Percentiles rank a stretch among this genome's conserved stretches.
Evolutionary conservation across 1,284 basidiomycete genomes (phyloP).

Genomic region (Exobasidium cylindrosporum): DNA sequence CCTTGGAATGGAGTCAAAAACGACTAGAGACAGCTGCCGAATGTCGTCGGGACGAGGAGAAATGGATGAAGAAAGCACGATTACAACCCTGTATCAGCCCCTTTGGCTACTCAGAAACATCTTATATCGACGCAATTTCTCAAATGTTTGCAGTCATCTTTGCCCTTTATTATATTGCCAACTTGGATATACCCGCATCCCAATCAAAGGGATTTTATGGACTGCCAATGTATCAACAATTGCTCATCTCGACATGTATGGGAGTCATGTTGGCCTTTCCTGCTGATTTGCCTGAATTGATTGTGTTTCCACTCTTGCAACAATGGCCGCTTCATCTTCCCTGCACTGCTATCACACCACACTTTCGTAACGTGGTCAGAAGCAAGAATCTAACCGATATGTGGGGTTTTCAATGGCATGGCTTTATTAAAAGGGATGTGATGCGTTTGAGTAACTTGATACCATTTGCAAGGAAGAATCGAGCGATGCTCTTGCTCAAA

Average conservation of each 20-base stretch:
- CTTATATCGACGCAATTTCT: neutral
- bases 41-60: neutral
- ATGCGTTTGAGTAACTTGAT: neutral
- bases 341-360: slow-evolving; percentile 1
- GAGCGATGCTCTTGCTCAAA: neutral
- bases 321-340: neutral
- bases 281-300: neutral
- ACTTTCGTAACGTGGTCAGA: neutral
- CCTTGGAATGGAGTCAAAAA: neutral
- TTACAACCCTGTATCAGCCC: neutral
- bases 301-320: neutral
- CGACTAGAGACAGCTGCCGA: neutral
- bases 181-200: neutral
- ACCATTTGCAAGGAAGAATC: neutral
- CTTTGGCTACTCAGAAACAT: neutral
- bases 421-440: neutral
- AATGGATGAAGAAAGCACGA: neutral
- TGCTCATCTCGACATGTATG: neutral
- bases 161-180: neutral
- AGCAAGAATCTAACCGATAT: neutral
- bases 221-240: neutral
- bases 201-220: neutral
- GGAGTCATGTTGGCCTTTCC: neutral
- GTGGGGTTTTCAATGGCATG: neutral
- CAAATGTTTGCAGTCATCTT: neutral